Conservation (phyloP, 768 basidiomycete genomes). For the Hypsizygus marmoreus region DNA sequence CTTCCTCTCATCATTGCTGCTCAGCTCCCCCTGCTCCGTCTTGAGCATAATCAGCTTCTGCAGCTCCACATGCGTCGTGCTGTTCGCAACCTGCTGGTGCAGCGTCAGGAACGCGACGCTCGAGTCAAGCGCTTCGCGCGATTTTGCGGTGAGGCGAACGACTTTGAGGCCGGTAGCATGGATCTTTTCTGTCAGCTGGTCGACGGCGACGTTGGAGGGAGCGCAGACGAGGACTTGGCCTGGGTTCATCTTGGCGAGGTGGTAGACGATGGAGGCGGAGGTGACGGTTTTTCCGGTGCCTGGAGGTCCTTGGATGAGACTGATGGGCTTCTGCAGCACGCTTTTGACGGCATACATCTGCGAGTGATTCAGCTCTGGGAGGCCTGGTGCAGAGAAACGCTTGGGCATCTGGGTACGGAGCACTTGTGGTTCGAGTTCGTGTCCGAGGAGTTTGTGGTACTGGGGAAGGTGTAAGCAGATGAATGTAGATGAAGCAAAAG, state of each 20-base stretch:
- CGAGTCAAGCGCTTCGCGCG: conserved; percentile 97
- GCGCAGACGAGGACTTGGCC: conserved; percentile 99
- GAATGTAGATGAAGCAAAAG: not conserved
- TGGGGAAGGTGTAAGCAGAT: conserved; percentile 28
- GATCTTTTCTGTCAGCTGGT: conserved; percentile 98
- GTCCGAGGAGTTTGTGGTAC: conserved; percentile 99
- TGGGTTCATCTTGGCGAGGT: conserved; percentile 99
- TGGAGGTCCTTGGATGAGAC: conserved; percentile 97
- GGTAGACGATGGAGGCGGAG: conserved; percentile 97
- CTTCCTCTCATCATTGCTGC: conserved; percentile 95
- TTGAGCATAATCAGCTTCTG: conserved; percentile 98
- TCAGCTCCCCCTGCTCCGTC: conserved; percentile 96
- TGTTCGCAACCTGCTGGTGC: conserved; percentile 97
- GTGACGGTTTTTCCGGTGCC: conserved; percentile 99
- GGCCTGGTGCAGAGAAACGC: conserved; percentile 93
- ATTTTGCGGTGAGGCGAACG: conserved; percentile 96
- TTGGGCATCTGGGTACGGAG: conserved; percentile 94
- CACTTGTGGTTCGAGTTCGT: conserved; percentile 94
- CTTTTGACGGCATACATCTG: conserved; percentile 99
- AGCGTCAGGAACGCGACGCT: conserved; percentile 91
- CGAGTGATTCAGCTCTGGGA: conserved; percentile 98
- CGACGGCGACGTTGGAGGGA: conserved; percentile 98
- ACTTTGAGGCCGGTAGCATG: conserved; percentile 99
- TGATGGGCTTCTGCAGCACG: conserved; percentile 96
- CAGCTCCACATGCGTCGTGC: conserved; percentile 92